Evolutionary conservation across 179 eudicot species (phyloP).

Genomic region (Beta corolliflora): DNA sequence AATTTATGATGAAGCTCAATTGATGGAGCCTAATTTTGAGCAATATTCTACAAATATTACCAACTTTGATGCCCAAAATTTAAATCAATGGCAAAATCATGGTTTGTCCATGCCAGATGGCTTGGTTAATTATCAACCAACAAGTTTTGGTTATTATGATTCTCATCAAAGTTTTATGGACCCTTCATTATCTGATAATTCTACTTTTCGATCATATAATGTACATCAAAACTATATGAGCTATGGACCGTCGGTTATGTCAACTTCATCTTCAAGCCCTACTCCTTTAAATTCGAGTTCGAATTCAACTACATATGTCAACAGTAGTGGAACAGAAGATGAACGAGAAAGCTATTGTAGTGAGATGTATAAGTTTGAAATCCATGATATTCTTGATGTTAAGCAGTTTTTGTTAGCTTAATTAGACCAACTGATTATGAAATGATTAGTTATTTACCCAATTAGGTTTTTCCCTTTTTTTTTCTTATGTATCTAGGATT

Average conservation of each 20-base stretch:
- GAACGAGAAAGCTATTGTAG: conserved; percentile 73
- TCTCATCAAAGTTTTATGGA: conserved; percentile 40
- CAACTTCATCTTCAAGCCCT: conserved; percentile 67
- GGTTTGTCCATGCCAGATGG: conserved; percentile 26
- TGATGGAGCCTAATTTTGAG: conserved; percentile 40
- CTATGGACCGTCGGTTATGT: conserved; percentile 46
- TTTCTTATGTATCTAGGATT: neutral
- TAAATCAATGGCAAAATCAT: conserved; percentile 50
- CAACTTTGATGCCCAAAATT: conserved; percentile 37
- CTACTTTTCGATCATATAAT: conserved; percentile 38
- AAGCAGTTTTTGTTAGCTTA: conserved; percentile 50
- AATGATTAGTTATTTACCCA: neutral
- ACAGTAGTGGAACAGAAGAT: conserved; percentile 48
- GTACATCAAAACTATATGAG: conserved; percentile 39
- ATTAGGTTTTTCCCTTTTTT: neutral
- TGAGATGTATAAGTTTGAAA: conserved; percentile 55
- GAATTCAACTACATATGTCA: conserved; percentile 48
- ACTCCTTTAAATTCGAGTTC: conserved; percentile 60
- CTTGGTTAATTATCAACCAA: conserved; percentile 20
- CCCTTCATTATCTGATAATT: conserved; percentile 38
- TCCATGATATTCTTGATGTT: conserved; percentile 60
- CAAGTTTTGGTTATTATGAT: conserved; percentile 31
- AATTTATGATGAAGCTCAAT: conserved; percentile 36
- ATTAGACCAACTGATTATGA: conserved; percentile 29
- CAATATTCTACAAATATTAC: conserved; percentile 39